These are phyloP conservation scores for Drosera capensis DNA, from an alignment of 148 eudicot genomes.

Conservation along the genomic window DNA sequence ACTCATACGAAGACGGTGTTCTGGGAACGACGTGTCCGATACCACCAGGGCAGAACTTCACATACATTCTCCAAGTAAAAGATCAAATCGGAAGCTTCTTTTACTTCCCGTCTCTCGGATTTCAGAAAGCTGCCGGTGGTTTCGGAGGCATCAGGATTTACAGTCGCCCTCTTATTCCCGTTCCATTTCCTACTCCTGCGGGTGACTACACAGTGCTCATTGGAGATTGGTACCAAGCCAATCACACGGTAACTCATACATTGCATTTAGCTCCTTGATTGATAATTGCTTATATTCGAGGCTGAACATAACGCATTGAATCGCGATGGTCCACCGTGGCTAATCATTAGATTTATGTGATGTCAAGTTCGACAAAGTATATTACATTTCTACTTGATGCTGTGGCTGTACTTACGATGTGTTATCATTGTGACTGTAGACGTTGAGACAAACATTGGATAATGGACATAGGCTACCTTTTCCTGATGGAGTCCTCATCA, in stretches of 20 bases:
- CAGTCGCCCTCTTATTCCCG: constrained; percentile 77
- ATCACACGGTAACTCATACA: constrained; percentile 62
- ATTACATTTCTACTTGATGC: background rate
- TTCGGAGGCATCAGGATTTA: constrained; percentile 83
- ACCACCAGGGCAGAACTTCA: constrained; percentile 88
- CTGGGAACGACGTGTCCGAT: constrained; percentile 96
- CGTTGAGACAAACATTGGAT: constrained; percentile 44
- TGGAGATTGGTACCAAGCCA: constrained; percentile 82
- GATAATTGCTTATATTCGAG: background rate
- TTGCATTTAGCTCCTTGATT: background rate
- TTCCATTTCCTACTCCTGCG: constrained; percentile 66
- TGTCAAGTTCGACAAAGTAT: no score
- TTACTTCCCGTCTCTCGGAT: constrained; percentile 78
- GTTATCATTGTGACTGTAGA: constrained; percentile 17
- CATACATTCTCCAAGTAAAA: constrained; percentile 87
- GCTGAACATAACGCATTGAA: no score
- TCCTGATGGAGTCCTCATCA: constrained; percentile 87
- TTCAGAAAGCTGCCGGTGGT: constrained; percentile 94
- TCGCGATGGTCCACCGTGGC: no score
- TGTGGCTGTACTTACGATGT: background rate
- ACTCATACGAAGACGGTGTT: constrained; percentile 87
- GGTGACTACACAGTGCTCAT: constrained; percentile 73
- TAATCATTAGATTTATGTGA: no score
- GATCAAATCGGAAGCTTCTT: constrained; percentile 96
- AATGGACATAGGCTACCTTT: constrained; percentile 54